A percentile compares a stretch with the other conserved stretches of the same genome.
Evolutionary conservation across 2,329 filamentous ascomycete genomes (phyloP).

Genomic region (Ophiostoma quercus): DNA sequence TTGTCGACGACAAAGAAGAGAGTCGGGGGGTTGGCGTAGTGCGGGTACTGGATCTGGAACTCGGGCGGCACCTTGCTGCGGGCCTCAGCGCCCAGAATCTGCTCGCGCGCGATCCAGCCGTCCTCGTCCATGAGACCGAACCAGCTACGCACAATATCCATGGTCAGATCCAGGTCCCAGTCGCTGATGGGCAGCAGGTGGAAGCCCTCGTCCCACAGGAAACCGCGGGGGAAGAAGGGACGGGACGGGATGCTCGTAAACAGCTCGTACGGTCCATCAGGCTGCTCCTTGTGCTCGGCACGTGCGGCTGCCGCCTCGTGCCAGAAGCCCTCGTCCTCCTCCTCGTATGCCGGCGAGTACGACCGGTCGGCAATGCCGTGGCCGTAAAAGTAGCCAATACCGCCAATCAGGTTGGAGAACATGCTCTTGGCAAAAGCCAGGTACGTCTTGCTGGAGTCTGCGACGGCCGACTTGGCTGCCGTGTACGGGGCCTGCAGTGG

Average conservation of each 20-base stretch:
- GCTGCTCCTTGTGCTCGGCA: conserved; percentile 58
- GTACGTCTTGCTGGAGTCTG: conserved; percentile 49
- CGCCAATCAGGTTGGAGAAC: conserved; percentile 89
- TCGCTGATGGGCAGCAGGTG: conserved; percentile 86
- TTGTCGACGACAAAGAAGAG: conserved; percentile 82
- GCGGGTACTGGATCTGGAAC: conserved; percentile 93
- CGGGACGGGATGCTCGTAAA: conserved; percentile 89
- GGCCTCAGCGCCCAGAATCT: conserved; percentile 87
- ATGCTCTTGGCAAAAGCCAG: conserved; percentile 77
- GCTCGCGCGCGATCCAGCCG: conserved; percentile 94
- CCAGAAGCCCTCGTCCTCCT: conserved; percentile 95
- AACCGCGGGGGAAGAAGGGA: conserved; percentile 93
- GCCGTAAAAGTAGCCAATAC: conserved; percentile 92
- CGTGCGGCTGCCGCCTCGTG: conserved; percentile 80
- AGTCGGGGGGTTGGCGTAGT: conserved; percentile 95
- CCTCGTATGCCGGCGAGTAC: conserved; percentile 86
- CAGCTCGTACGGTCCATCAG: conserved; percentile 79
- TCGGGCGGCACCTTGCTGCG: conserved; percentile 89
- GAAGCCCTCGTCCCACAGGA: conserved; percentile 98
- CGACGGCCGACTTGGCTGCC: conserved; percentile 37
- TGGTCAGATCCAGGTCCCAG: conserved; percentile 84
- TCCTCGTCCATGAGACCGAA: conserved; percentile 94
- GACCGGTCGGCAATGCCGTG: conserved; percentile 84
- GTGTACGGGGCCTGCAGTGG: conserved; percentile 71
- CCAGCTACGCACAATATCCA: conserved; percentile 91